Base-by-base conservation (phyloP, 805 yeast genomes). In the Candida berthetii region DNA sequence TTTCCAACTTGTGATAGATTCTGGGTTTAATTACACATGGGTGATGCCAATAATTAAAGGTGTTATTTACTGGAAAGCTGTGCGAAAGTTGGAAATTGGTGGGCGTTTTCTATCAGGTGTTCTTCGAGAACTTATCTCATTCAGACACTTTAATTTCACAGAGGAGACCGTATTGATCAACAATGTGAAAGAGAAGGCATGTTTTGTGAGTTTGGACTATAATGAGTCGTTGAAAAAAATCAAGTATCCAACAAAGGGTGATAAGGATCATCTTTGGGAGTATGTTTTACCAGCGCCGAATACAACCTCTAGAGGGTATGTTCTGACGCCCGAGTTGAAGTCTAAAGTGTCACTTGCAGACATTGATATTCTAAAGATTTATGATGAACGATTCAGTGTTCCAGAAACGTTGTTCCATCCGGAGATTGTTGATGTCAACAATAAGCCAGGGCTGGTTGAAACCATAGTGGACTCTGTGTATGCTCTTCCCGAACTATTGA, bases 371-470 rank as follows among this genome's bases (percentile, higher is more conserved):
- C 64, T 91, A 31, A 65, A 72, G 38, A 68, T 93, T 6, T 72
- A 70, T 20, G 97, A 91, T 59, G 99, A 93, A 60, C 64, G 96
- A 42, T 91, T 93, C 61, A 72, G 86, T 2, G 76, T 85, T 2
- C 96, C 98, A 0, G 99, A 93, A 56, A 69, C 86, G 1, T 67
- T 85, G 29, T 90, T 87, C 60, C 89, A 83, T 50, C 99, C 99
- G 0, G 85, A 80, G 45, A 80, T 86, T 42, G 72, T 85, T 1
- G 88, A 86, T 13, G 67, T 91, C 27, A 75, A 81, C 48, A 73
- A 68, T 42, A 82, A 89, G 50, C 80, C 91, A 0, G 97, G 96
- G 13, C 61, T 95, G 17, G 74, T 83, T 0, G 84, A 79, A 44
- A 69, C 84, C 0, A 75, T 87, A 2, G 75, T 82, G 35, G 88